phyloP scores from a whole-genome alignment of 1,284 basidiomycete species.

The Rhodotorula sp. region DNA sequence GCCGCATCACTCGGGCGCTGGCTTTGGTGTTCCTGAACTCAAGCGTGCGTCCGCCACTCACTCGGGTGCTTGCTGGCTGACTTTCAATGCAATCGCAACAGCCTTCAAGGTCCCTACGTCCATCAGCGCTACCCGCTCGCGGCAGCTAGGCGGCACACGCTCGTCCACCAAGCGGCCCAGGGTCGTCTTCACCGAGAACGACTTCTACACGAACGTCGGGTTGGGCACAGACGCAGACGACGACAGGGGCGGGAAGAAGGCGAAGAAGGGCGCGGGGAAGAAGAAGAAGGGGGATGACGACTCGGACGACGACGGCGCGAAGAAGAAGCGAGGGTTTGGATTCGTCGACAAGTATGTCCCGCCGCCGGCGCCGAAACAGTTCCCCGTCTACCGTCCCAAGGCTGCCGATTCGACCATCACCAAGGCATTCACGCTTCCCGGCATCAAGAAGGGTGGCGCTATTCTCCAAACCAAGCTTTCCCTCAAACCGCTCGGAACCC shows the following conservation, averaged over 20 bases:
- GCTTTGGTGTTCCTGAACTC: constrained; percentile 30
- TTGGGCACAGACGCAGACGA: background rate
- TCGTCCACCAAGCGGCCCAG: constrained; percentile 25
- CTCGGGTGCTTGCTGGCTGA: background rate
- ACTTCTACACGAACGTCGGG: constrained; percentile 30
- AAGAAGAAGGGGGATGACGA: constrained; percentile 51
- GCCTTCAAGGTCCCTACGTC: constrained; percentile 36
- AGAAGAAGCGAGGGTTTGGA: constrained; percentile 59
- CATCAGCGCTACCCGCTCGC: constrained; percentile 7
- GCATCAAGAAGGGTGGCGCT: constrained; percentile 75
- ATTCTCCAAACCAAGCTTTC: constrained; percentile 64
- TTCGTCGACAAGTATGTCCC: constrained; percentile 38
- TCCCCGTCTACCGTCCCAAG: constrained; percentile 79
- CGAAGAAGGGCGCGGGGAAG: constrained; percentile 55
- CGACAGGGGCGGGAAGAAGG: constrained; percentile 21
- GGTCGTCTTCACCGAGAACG: constrained; percentile 38
- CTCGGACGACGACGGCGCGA: constrained; percentile 48
- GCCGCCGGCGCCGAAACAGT: constrained; percentile 48
- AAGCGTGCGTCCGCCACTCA: constrained; percentile 28
- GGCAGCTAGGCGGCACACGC: constrained; percentile 1
- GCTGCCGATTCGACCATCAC: constrained; percentile 63
- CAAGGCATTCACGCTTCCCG: constrained; percentile 74
- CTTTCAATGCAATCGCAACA: background rate
- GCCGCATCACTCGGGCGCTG: constrained; percentile 31
- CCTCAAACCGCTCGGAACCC: constrained; percentile 77